These are phyloP conservation scores for Tulasnella sp. DNA, from an alignment of 768 basidiomycete species.

Conservation along the genomic window DNA sequence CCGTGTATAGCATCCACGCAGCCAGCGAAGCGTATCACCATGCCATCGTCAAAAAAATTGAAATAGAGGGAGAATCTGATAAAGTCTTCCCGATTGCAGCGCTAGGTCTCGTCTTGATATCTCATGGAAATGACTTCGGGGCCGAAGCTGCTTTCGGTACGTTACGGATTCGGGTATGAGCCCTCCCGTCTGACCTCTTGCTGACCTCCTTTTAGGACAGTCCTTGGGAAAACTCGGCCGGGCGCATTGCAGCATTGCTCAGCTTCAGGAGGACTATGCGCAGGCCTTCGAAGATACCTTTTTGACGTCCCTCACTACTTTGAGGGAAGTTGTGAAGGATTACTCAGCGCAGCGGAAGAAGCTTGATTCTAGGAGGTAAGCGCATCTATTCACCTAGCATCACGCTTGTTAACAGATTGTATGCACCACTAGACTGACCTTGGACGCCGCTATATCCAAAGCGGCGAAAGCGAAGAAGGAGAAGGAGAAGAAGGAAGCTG, in stretches of 20 bases:
- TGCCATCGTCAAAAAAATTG: slow-evolving; percentile 64
- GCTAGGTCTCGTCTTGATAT: slow-evolving; percentile 77
- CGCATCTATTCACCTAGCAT: too few relatives aligned
- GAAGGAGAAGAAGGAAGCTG: slow-evolving; percentile 57
- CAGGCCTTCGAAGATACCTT: slow-evolving; percentile 65
- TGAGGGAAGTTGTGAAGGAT: slow-evolving; percentile 68
- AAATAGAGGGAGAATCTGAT: slow-evolving; percentile 46
- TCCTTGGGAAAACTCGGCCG: slow-evolving; percentile 66
- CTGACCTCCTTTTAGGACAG: slow-evolving; percentile 45
- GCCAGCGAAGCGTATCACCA: slow-evolving; percentile 65
- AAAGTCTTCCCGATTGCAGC: slow-evolving; percentile 70
- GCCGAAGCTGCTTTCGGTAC: slow-evolving; percentile 63
- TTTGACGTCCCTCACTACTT: slow-evolving; percentile 51
- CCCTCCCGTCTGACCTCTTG: background rate
- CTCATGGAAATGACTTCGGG: slow-evolving; percentile 73
- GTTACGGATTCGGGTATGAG: too few relatives aligned
- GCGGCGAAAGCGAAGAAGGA: slow-evolving; percentile 72
- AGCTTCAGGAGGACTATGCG: slow-evolving; percentile 72
- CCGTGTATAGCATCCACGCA: slow-evolving; percentile 44
- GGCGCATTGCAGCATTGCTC: slow-evolving; percentile 76
- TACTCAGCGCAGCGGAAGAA: slow-evolving; percentile 76
- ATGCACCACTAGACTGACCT: slow-evolving; percentile 58
- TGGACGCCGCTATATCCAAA: slow-evolving; percentile 65
- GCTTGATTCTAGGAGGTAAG: slow-evolving; percentile 68
- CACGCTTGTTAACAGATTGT: too few relatives aligned